Base-by-base conservation (phyloP, 148 eudicot species). In the Polygonum aviculare region DNA sequence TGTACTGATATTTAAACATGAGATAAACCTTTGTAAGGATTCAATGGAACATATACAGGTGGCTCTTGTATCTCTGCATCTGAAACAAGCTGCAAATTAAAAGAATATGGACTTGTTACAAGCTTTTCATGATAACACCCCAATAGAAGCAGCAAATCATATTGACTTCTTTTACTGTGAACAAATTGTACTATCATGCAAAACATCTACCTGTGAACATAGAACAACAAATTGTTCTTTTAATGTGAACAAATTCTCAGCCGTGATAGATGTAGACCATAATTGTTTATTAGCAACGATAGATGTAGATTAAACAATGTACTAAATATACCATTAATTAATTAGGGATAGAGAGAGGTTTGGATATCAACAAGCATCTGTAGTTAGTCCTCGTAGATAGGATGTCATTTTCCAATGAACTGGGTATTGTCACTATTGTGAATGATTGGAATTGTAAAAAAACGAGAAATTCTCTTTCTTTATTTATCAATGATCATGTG, bases 81-180 rank as follows among this genome's bases (percentile, higher is more conserved):
- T 78, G 98, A 86, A 80, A 95, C 90, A 76, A 95, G 89, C 98
- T 95, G 93, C 89, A 85, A 78, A 83, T 35, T n/a, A n/a, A 6
- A 41, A 14, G 19, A 5, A 7, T 19, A 57, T 19, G 63, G 63
- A 57, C 63, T 21, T 57, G 49, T 39, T 16, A 38, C 21, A 74
- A 4, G 12, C 21, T 35, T 50, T 52, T 52, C 21, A n/a, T 54
- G 5, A 78, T n/a, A n/a, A n/a, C 41, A 73, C 33, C 52, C 12
- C 35, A 41, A 16, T 10, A 0, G 2, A 18, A 22, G 1, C 0
- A 45, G 9, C n/a, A 73, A 73, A 73, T 2, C 7, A 44, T 39
- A 39, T 39, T 26, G 31, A 26, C 41, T 39, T 39, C 41, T 39
- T 39, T 39, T 39, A 39, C 7, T 39, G 41, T 39, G 41, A 39